phyloP scores from a whole-genome alignment of 371 early-diverging fungal species.

The Apophysomyces sp. region DNA sequence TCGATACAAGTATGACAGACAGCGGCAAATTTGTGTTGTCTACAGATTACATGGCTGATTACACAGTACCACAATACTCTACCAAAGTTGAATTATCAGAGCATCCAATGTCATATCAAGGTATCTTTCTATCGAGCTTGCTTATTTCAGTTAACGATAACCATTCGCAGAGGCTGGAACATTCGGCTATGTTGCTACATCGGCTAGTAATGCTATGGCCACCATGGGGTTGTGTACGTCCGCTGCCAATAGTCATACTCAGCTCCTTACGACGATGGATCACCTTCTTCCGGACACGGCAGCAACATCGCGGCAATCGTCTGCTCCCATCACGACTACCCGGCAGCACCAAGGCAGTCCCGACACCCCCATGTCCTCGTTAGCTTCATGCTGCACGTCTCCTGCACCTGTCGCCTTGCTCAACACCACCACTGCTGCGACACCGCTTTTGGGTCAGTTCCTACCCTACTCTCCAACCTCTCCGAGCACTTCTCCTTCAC shows the following conservation, averaged over 20 bases:
- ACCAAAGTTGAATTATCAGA: conserved; percentile 9
- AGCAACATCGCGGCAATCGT: background rate
- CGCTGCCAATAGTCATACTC: background rate
- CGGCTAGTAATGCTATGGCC: conserved; percentile 7
- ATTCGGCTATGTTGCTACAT: background rate
- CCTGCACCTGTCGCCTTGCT: conserved; percentile 15
- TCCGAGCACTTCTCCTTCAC: conserved; percentile 24
- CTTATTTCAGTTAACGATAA: background rate
- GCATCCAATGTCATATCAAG: conserved; percentile 3
- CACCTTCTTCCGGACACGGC: background rate
- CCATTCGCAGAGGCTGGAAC: background rate
- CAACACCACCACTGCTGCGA: background rate
- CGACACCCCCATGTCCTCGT: conserved; percentile 9
- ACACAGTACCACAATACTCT: conserved; percentile 1
- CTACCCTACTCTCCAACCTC: conserved; percentile 19
- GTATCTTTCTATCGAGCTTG: background rate
- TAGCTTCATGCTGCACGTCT: conserved; percentile 20
- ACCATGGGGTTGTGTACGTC: conserved; percentile 2
- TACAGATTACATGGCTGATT: conserved; percentile 10
- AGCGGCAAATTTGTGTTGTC: conserved; percentile 7
- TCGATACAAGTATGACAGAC: conserved; percentile 1
- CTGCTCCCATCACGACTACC: background rate
- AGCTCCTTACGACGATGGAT: background rate
- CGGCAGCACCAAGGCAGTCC: background rate
- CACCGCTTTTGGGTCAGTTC: background rate